Percentiles rank a stretch among this genome's conserved stretches.
These are phyloP conservation scores for Quercus alba DNA, from an alignment of 306 rosid species.

Conservation along the genomic window DNA sequence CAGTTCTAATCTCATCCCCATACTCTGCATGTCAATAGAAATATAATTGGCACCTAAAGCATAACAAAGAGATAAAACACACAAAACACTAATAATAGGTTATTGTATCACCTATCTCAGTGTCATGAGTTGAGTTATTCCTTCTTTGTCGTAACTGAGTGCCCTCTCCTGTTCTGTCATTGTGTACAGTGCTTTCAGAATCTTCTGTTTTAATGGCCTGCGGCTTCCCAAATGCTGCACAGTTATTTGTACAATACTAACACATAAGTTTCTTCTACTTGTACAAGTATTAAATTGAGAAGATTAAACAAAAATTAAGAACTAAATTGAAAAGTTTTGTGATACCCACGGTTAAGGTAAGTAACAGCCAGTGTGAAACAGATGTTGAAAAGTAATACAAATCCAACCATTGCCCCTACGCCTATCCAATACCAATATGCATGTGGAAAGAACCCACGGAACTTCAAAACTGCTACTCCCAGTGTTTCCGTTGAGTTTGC, in stretches of 20 bases:
- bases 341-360: slow-evolving; percentile 48
- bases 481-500: slow-evolving; percentile 35
- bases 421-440: slow-evolving; percentile 81
- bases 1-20: background rate
- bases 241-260: background rate
- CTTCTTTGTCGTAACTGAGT: slow-evolving; percentile 7
- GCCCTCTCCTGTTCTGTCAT: slow-evolving; percentile 5
- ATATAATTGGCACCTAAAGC: background rate
- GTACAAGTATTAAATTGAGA: too few species aligned
- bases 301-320: background rate
- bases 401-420: slow-evolving; percentile 54
- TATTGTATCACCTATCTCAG: slow-evolving; percentile 4
- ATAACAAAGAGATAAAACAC: background rate
- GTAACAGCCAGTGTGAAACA: slow-evolving; percentile 45
- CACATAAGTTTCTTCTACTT: background rate
- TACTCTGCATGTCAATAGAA: slow-evolving; percentile 23
- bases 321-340: background rate
- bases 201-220: slow-evolving; percentile 36
- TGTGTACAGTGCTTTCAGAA: slow-evolving; percentile 12
- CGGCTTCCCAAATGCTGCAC: slow-evolving; percentile 48
- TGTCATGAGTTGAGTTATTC: slow-evolving; percentile 8
- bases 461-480: slow-evolving; percentile 46
- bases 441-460: slow-evolving; percentile 49
- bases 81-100: background rate
- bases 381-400: slow-evolving; percentile 40